Evolutionary conservation across 805 yeast genomes (phyloP).

Genomic region (Candida germanica): DNA sequence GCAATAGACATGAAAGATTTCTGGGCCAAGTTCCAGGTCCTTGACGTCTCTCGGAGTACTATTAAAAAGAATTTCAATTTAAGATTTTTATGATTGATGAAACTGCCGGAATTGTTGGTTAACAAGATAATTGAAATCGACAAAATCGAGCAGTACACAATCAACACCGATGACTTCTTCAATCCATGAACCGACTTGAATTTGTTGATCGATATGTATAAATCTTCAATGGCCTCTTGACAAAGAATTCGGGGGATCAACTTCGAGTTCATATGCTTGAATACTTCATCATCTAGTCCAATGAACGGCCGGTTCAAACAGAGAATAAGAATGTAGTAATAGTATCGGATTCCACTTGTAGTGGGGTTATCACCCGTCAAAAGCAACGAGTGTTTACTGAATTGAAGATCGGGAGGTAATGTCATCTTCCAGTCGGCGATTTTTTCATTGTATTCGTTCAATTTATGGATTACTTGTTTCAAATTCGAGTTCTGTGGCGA

Average conservation of each 20-base stretch:
- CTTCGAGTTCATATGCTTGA: constrained; percentile 13
- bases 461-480: constrained; percentile 35
- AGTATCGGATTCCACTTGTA: constrained; percentile 49
- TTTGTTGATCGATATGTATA: constrained; percentile 34
- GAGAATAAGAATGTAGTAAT: constrained; percentile 55
- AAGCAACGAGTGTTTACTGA: constrained; percentile 43
- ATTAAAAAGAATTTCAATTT: constrained; percentile 38
- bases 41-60: constrained; percentile 39
- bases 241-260: constrained; percentile 32
- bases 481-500: constrained; percentile 39
- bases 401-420: constrained; percentile 47
- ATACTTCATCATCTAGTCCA: constrained; percentile 29
- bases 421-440: constrained; percentile 50
- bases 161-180: constrained; percentile 42
- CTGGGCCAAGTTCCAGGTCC: constrained; percentile 47
- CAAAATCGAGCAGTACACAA: constrained; percentile 46
- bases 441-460: constrained; percentile 46
- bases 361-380: constrained; percentile 52
- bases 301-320: constrained; percentile 62
- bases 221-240: constrained; percentile 39
- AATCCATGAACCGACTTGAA: constrained; percentile 40
- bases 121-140: constrained; percentile 42
- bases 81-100: constrained; percentile 23
- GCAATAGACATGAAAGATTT: constrained; percentile 42
- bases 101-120: constrained; percentile 22